phyloP scores from a whole-genome alignment of 2,329 filamentous ascomycete species.

The Emydomyces testavorans region DNA sequence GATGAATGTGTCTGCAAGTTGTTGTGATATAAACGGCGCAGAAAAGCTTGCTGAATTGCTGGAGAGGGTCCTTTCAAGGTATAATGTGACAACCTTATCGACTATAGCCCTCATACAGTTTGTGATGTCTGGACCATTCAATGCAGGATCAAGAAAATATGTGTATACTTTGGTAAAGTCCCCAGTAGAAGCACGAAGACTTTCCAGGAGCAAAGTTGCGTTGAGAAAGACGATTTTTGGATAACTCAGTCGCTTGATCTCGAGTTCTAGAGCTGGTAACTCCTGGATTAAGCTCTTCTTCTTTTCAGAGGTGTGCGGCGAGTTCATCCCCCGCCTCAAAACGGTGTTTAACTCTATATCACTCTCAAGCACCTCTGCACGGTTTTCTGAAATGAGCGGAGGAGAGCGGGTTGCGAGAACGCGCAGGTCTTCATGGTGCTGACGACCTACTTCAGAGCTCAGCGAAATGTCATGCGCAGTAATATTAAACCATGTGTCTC shows the following conservation, averaged over 20 bases:
- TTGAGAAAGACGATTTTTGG: conserved; percentile 87
- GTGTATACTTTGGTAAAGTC: conserved; percentile 81
- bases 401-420: conserved; percentile 78
- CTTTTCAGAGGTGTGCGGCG: conserved; percentile 60
- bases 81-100: conserved; percentile 63
- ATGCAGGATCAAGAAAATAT: conserved; percentile 91
- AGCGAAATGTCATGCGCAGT: conserved; percentile 82
- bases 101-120: conserved; percentile 53
- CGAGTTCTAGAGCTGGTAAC: conserved; percentile 62
- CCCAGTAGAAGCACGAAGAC: conserved; percentile 69
- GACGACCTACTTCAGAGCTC: conserved; percentile 59
- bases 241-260: conserved; percentile 75
- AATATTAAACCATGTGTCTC: conserved; percentile 97
- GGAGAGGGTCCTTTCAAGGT: conserved; percentile 61
- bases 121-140: conserved; percentile 49
- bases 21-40: conserved; percentile 79
- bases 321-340: conserved; percentile 70
- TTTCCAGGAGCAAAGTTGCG: conserved; percentile 80
- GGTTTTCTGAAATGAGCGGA: conserved; percentile 75
- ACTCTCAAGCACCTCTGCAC: conserved; percentile 81
- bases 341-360: conserved; percentile 96
- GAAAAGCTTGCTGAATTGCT: conserved; percentile 67
- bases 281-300: conserved; percentile 65
- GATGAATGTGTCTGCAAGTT: conserved; percentile 74
- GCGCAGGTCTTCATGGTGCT: conserved; percentile 64